phyloP scores from a whole-genome alignment of 176 grass and related monocot species.

The Avena sativa region DNA sequence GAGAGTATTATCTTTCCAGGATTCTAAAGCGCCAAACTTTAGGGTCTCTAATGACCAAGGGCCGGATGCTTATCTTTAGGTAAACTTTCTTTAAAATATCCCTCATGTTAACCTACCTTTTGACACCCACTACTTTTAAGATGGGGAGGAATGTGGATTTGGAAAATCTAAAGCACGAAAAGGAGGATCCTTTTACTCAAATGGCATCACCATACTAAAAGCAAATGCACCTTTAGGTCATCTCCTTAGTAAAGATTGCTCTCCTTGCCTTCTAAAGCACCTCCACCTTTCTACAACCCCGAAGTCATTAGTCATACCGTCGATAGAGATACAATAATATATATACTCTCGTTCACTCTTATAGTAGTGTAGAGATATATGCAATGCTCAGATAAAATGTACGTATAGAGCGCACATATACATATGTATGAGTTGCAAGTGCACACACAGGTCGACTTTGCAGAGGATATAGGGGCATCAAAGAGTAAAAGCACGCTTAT shows the following conservation, averaged over 20 bases:
- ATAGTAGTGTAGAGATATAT: neutral
- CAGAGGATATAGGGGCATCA: neutral
- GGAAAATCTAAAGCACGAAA: slow-evolving; percentile 76
- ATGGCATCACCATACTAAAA: slow-evolving; percentile 86
- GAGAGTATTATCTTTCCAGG: slow-evolving; percentile 65
- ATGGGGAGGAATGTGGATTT: slow-evolving; percentile 69
- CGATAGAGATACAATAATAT: neutral
- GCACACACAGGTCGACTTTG: neutral
- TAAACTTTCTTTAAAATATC: slow-evolving; percentile 49
- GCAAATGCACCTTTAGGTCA: slow-evolving; percentile 68
- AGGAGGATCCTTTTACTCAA: slow-evolving; percentile 63
- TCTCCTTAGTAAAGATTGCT: slow-evolving; percentile 57
- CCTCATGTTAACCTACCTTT: slow-evolving; percentile 75
- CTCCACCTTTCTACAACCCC: slow-evolving; percentile 59
- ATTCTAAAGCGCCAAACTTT: slow-evolving; percentile 82
- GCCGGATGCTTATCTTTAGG: slow-evolving; percentile 66
- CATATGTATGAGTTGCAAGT: neutral
- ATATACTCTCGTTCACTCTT: neutral
- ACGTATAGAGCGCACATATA: neutral
- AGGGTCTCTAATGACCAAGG: slow-evolving; percentile 63
- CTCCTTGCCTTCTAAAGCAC: slow-evolving; percentile 69
- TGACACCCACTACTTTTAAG: slow-evolving; percentile 70
- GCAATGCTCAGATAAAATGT: neutral
- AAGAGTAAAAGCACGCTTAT: neutral
- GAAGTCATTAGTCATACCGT: slow-evolving; percentile 45